Evolutionary conservation across 768 basidiomycete species (phyloP), one percentile per base, ranked within the genome.

Genomic region (Coprinellus micaceus): DNA sequence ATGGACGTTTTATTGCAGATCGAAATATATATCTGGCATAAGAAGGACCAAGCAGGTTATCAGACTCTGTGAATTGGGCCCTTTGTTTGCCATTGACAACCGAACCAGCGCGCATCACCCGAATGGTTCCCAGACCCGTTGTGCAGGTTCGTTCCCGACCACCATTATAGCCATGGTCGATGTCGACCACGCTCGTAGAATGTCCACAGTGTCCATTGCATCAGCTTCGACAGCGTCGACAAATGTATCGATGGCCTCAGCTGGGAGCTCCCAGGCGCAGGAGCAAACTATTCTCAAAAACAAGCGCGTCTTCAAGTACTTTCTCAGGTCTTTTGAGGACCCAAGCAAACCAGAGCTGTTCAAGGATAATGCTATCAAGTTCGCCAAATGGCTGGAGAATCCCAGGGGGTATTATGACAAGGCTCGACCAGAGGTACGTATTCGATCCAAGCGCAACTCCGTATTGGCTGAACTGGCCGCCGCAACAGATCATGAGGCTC

Each of bases 321-420:
- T 24, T 37, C 28, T 33, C 17, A 17, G 21, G 22, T 33, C 53
- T 5, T 48, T 53, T 44, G 13, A 29, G 1, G n/a, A 59, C 54
- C 46, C 52, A 56, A 47, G 29, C 26, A 33, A 22, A 29, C 58
- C 21, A 44, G 25, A n/a, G n/a, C n/a, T 48, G 1, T 78, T 68
- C 52, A 46, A 43, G 17, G 47, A 46, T 0, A 66, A 66, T 50
- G 64, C 75, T 5, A 62, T 62, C 17, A 82, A 76, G 62, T 65
- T 84, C 19, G 66, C 71, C 1, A 4, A n/a, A 2, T 84, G 81
- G 81, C 62, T 82, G 40, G 47, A 63, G 24, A 75, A 76, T 50
- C 70, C 73, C 40, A 77, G 75, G 59, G 83, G 82, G 1, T 84
- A 84, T 61, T 85, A 85, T 62, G 46, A 64, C 0, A 69, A 58